Evolutionary conservation across 768 basidiomycete genomes (phyloP).

Genomic region (Postia placenta): DNA sequence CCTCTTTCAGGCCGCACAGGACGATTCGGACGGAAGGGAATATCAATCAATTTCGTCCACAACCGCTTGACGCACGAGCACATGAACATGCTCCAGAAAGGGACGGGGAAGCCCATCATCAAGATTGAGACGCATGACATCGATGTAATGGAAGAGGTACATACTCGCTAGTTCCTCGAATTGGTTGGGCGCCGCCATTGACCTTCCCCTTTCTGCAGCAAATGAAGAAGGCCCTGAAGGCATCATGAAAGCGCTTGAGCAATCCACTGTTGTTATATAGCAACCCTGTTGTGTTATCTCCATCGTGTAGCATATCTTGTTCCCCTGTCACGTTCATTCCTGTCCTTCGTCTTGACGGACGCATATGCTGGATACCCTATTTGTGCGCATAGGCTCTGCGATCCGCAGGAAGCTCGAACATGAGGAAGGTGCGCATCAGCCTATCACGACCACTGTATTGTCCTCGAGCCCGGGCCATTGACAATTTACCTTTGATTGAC

Average conservation of each 20-base stretch:
- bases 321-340: background rate
- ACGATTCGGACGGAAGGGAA: slow-evolving; percentile 94
- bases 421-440: background rate
- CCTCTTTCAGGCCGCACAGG: slow-evolving; percentile 79
- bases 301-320: background rate
- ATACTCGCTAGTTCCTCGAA: slow-evolving; percentile 18
- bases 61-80: slow-evolving; percentile 82
- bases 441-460: background rate
- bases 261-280: background rate
- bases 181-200: background rate
- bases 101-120: slow-evolving; percentile 70
- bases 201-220: slow-evolving; percentile 35
- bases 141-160: slow-evolving; percentile 90
- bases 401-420: background rate
- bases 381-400: background rate
- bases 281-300: background rate
- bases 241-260: too few relatives aligned
- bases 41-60: slow-evolving; percentile 97
- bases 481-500: slow-evolving; percentile 2
- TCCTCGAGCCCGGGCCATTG: background rate
- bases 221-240: slow-evolving; percentile 81
- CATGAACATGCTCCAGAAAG: slow-evolving; percentile 85
- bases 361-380: background rate
- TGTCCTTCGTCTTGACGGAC: background rate
- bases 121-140: slow-evolving; percentile 86